Evolutionary conservation across 2,329 filamentous ascomycete species (phyloP), one percentile per base, ranked within the genome.

Genomic region (Epichloe aotearoae): DNA sequence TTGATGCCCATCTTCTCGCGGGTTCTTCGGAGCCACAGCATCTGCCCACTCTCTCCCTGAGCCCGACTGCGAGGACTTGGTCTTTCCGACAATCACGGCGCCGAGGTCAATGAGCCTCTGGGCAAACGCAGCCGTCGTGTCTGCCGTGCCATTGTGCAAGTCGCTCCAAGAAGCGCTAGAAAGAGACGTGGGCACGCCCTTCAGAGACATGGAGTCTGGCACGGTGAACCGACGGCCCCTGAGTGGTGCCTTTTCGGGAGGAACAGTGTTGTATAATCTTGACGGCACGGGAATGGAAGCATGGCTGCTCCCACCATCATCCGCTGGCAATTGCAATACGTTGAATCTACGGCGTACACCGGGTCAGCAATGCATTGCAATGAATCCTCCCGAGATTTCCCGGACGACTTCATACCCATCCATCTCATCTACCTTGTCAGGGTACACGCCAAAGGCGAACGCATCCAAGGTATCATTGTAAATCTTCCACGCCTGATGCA

Each of bases 81-180:
- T 74, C 62, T 77, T 79, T 3, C 76, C 75, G 0, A 79, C 64
- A 11, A 79, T 59, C 8, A 77, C 62, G 0, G 78, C 82, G 0
- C 83, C 83, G 2, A 77, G 71, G 49, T 80, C 73, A 3, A 84
- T 69, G 1, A 87, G 62, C 2, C 69, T 67, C 47, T 79, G 74
- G 0, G 81, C 70, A 1, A 74, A 68, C 0, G 71, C 59, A 0
- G 76, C 74, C 1, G 76, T 81, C 3, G 57, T 59, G 2, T 64
- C 69, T 4, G 60, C 60, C 0, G 69, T 65, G 3, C 69, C 58
- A 1, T 69, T 65, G 50, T 80, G 76, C 3, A 84, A 62, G 36
- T 73, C 65, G 20, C 72, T 73, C 69, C 75, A 84, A 2, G 79
- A 74, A 34, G 76, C 67, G 50, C 79, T 83, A 0, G 80, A 82